Base-by-base conservation (phyloP, 2,329 filamentous ascomycete species). In the Xylaria arbuscula region DNA sequence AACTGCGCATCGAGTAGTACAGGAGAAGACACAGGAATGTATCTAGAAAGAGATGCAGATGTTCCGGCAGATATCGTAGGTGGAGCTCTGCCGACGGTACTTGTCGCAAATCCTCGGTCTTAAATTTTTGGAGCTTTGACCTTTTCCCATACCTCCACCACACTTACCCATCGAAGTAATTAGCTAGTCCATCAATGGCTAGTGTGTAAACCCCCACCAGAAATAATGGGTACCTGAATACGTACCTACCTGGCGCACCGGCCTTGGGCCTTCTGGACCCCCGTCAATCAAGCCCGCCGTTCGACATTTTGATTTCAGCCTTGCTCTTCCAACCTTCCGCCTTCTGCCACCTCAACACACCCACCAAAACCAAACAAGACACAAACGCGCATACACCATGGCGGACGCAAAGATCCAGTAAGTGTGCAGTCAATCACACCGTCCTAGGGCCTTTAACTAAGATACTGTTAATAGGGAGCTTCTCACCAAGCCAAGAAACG, bases 401-500 rank as follows among this genome's bases (percentile, higher is more conserved):
- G 78, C 78, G 36, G 78, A 79, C 73, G 71, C 75, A 69, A 92
- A 93, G 84, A 92, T 93, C 66, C 89, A 92, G 91, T 93, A 82
- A 74, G 88, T 36, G 32, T 24, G 22, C 47, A 19, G 38, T 38
- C 7, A 19, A 53, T 62, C n/a, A 9, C 22, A n/a, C 15, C 15
- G 1, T 1, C 15, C 47, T 19, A 8, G 13, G 51, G 28, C 8
- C 15, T 36, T 48, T 40, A 5, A 28, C 56, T 66, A 64, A 62
- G 47, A 47, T 13, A 22, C 40, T 67, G 38, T 62, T 28, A 36
- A 9, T 36, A 97, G 93, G 83, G 94, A 97, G 82, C 89, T 97
- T 77, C 89, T 97, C 73, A 90, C 88, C 81, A 97, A 97, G 87
- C 90, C 93, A 73, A 93, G 93, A 82, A 89, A 87, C 78, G 94